Evolutionary conservation across 768 basidiomycete species (phyloP).

Genomic region (Xerocomellus amylosporus): DNA sequence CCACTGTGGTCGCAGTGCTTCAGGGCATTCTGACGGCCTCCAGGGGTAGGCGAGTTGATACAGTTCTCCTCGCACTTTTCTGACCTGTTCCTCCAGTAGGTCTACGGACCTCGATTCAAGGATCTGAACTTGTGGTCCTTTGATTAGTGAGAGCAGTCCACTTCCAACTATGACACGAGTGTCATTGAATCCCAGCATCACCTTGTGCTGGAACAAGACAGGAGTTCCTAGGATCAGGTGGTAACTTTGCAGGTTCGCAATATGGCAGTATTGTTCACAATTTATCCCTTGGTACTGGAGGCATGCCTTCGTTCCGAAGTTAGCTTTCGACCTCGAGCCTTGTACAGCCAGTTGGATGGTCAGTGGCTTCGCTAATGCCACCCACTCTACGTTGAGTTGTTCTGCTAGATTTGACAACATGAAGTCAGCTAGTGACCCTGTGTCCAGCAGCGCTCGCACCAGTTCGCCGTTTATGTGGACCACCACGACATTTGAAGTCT

Average conservation of each 20-base stretch:
- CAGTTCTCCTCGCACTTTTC: constrained; percentile 3
- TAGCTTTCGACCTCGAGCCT: constrained; percentile 31
- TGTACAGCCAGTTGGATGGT: constrained; percentile 29
- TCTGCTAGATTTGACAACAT: constrained; percentile 29
- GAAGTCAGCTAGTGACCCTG: constrained; percentile 32
- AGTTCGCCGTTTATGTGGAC: constrained; percentile 20
- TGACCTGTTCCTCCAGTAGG: not conserved
- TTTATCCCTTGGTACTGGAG: constrained; percentile 18
- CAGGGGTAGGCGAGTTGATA: not conserved
- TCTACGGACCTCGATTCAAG: not conserved
- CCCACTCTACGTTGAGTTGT: constrained; percentile 16
- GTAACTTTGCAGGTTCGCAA: constrained; percentile 39
- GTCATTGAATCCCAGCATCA: constrained; percentile 29
- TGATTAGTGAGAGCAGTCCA: constrained; percentile 10
- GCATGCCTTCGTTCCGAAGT: constrained; percentile 2
- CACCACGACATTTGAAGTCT: not conserved
- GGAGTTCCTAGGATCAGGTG: constrained; percentile 42
- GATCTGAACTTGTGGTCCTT: not conserved
- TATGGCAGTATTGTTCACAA: constrained; percentile 31
- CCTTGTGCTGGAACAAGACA: constrained; percentile 35
- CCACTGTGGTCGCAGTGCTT: too few relatives aligned
- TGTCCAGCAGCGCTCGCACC: constrained; percentile 19
- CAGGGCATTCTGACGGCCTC: too few relatives aligned
- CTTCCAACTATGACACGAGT: constrained; percentile 15
- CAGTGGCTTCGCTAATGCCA: constrained; percentile 22